These are phyloP conservation scores for Hygrocybe coccinea DNA, from an alignment of 768 basidiomycete species.

Conservation along the genomic window DNA sequence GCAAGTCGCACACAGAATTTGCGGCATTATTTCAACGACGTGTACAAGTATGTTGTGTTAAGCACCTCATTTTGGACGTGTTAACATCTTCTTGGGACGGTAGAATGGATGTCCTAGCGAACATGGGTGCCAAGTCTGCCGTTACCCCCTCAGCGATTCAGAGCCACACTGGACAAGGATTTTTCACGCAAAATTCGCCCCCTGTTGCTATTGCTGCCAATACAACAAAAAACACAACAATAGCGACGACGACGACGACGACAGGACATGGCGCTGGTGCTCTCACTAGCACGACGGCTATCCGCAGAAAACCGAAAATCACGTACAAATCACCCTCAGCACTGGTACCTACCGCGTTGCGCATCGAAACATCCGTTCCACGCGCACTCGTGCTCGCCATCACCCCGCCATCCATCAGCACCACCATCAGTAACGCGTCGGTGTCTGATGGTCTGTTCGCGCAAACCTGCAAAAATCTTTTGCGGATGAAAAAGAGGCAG, in stretches of 20 bases:
- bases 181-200: too few species aligned
- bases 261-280: not conserved
- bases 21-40: too few species aligned
- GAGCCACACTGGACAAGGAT: too few species aligned
- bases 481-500: slow-evolving; percentile 6
- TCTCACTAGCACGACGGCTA: slow-evolving; percentile 5
- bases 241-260: not conserved
- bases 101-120: too few species aligned
- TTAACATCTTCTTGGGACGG: too few species aligned
- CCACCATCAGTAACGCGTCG: not conserved
- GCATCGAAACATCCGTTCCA: slow-evolving; percentile 22
- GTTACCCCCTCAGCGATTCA: too few species aligned
- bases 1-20: too few species aligned
- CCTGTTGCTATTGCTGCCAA: too few species aligned
- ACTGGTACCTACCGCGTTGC: not conserved
- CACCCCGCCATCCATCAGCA: not conserved
- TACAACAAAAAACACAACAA: not conserved
- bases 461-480: not conserved
- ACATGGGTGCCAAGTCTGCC: too few species aligned
- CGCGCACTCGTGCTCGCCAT: slow-evolving; percentile 6
- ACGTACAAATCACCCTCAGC: slow-evolving; percentile 57
- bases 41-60: too few species aligned
- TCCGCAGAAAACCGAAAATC: slow-evolving; percentile 51
- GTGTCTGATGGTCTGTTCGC: not conserved
- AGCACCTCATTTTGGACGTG: too few species aligned